Conservation (phyloP, 2,329 filamentous ascomycete species). For the Eurotiales sp. region DNA sequence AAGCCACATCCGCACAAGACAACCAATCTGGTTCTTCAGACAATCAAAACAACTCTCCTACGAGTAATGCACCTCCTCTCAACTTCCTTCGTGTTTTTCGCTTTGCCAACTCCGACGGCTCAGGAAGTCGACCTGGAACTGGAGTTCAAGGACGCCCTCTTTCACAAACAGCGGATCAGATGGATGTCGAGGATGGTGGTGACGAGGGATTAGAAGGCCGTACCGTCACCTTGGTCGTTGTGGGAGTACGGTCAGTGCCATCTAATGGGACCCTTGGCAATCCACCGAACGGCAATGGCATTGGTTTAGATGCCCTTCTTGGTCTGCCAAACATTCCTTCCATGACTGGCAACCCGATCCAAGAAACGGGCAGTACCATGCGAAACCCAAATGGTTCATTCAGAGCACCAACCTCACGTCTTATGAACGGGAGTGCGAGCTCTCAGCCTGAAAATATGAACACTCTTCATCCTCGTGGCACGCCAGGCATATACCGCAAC, state of each 20-base stretch:
- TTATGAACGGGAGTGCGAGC: constrained; percentile 52
- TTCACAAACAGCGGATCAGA: constrained; percentile 24
- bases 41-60: constrained; percentile 31
- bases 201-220: constrained; percentile 42
- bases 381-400: constrained; percentile 54
- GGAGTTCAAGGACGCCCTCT: constrained; percentile 21
- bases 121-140: constrained; percentile 23
- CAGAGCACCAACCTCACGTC: constrained; percentile 51
- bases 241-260: constrained; percentile 64
- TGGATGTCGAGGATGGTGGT: constrained; percentile 39
- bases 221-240: constrained; percentile 66
- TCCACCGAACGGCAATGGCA: constrained; percentile 40
- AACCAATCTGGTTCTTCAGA: constrained; percentile 35
- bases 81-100: constrained; percentile 68
- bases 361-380: constrained; percentile 43
- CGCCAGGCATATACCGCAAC: constrained; percentile 26
- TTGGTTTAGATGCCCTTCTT: constrained; percentile 43
- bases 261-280: constrained; percentile 46
- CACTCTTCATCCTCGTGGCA: constrained; percentile 42
- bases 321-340: constrained; percentile 43
- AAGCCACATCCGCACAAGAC: constrained; percentile 56
- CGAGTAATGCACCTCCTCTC: constrained; percentile 51
- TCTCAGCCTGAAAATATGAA: constrained; percentile 52
- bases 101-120: constrained; percentile 53
- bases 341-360: constrained; percentile 34